Evolutionary conservation across 805 yeast species (phyloP).

Genomic region (Suhomyces tanzawaensis): DNA sequence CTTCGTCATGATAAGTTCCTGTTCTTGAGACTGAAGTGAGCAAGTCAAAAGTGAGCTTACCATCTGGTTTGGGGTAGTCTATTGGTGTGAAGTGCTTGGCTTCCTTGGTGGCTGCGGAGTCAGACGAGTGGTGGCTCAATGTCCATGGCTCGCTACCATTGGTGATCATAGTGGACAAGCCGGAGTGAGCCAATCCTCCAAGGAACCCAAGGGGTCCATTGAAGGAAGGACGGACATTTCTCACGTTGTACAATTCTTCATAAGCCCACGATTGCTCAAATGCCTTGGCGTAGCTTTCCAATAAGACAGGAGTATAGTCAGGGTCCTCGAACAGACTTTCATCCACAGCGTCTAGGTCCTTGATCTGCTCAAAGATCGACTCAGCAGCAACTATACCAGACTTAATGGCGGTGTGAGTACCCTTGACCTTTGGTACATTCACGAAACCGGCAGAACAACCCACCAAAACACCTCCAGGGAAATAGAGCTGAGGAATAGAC

Average conservation of each 20-base stretch:
- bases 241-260: conserved; percentile 76
- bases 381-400: conserved; percentile 96
- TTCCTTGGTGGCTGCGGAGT: conserved; percentile 64
- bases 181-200: conserved; percentile 85
- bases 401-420: conserved; percentile 97
- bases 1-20: conserved; percentile 94
- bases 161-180: conserved; percentile 74
- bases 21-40: conserved; percentile 94
- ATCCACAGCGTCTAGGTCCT: conserved; percentile 46
- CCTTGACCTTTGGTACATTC: conserved; percentile 97
- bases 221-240: conserved; percentile 93
- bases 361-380: conserved; percentile 49
- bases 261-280: conserved; percentile 80
- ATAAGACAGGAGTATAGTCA: conserved; percentile 30
- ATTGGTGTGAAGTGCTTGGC: conserved; percentile 71
- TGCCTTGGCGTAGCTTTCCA: conserved; percentile 59
- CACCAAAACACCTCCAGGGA: conserved; percentile 95
- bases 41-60: conserved; percentile 85
- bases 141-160: conserved; percentile 90
- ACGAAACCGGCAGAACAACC: conserved; percentile 97
- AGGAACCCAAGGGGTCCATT: conserved; percentile 67
- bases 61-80: conserved; percentile 94
- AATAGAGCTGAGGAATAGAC: conserved; percentile 82
- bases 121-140: conserved; percentile 64
- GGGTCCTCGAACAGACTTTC: conserved; percentile 42